Base-by-base conservation (phyloP, 2,329 filamentous ascomycete species). In the Metarhizium robertsii region DNA sequence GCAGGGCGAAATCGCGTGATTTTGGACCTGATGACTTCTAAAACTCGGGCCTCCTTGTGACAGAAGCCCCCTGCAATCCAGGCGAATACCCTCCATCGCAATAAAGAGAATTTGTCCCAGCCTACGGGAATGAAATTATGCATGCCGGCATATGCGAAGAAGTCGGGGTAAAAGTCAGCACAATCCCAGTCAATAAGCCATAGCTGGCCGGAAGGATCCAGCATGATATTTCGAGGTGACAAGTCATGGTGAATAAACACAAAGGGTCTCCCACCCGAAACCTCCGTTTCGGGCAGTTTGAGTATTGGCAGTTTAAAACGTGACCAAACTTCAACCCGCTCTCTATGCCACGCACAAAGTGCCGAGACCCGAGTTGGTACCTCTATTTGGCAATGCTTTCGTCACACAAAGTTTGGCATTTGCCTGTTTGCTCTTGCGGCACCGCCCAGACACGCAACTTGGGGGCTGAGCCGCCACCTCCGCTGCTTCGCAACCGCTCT, bases 141-240 rank as follows among this genome's bases (percentile, higher is more conserved):
- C 54, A 62, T 61, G 45, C 53, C 52, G 14, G 59, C 59, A 30
- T 60, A 55, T 54, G 58, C 56, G 20, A 60, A 60, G 42, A 45
- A 59, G 25, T 34, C 52, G 18, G 59, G 57, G 53, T 61, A 61
- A 56, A 57, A 61, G 2, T 57, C 60, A 3, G 59, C 57, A 32
- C 4, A 51, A 52, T 60, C 59, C 59, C 56, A 61, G 43, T 62
- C 54, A 20, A 62, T 54, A 40, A 62, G 45, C 57, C 57, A 61
- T 11, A 59, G 43, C 20, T 56, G 50, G 5, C 51, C 45, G 8
- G 43, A 18, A 29, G 3, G 46, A 40, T 57, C 54, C 13, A 61
- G 52, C 8, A 62, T 55, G 20, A 59, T 54, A 46, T 62, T 61
- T 11, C 59, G 59, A 55, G 60, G 60, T 34, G 58, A 55, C 1